A percentile compares a stretch with the other conserved stretches of the same genome.
Conservation (phyloP, 2,329 filamentous ascomycete species). For the Phaeoacremonium minimum region DNA sequence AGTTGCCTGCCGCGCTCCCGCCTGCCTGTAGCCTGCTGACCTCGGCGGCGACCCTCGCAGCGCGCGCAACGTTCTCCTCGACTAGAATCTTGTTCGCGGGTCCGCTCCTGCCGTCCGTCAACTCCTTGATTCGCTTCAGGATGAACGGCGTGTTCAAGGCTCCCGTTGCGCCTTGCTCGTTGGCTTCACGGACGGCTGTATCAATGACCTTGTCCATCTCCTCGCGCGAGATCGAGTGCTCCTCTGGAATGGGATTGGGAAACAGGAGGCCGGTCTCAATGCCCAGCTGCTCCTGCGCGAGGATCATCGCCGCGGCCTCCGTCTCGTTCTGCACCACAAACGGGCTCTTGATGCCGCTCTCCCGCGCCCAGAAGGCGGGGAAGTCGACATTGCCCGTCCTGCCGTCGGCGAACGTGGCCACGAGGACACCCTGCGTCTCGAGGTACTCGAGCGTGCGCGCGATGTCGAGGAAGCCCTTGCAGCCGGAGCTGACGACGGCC, state of each 20-base stretch:
- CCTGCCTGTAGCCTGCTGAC: conserved; percentile 39
- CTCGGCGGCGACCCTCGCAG: conserved; percentile 50
- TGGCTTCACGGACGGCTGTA: conserved; percentile 61
- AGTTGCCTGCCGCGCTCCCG: not conserved
- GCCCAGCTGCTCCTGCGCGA: conserved; percentile 68
- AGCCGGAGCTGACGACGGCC: conserved; percentile 83
- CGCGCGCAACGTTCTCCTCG: conserved; percentile 47
- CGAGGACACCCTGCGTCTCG: conserved; percentile 70
- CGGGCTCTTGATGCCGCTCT: conserved; percentile 80
- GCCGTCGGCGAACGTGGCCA: conserved; percentile 87
- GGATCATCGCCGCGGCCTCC: conserved; percentile 85
- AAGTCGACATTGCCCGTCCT: conserved; percentile 71
- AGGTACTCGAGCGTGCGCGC: conserved; percentile 78
- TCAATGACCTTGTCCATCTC: conserved; percentile 69
- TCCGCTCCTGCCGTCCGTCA: conserved; percentile 69
- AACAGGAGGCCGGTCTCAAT: conserved; percentile 80
- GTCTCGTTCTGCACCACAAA: conserved; percentile 67
- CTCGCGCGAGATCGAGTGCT: conserved; percentile 63
- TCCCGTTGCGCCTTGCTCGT: conserved; percentile 63
- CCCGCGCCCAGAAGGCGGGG: conserved; percentile 87
- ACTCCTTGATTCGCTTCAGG: conserved; percentile 70
- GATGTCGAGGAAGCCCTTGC: conserved; percentile 95
- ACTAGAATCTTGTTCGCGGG: conserved; percentile 67
- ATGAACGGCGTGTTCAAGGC: conserved; percentile 83
- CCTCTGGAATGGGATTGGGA: conserved; percentile 78